Conservation (phyloP, 108 stramenopile genomes). For the Phaeodactylum tricornutum region DNA sequence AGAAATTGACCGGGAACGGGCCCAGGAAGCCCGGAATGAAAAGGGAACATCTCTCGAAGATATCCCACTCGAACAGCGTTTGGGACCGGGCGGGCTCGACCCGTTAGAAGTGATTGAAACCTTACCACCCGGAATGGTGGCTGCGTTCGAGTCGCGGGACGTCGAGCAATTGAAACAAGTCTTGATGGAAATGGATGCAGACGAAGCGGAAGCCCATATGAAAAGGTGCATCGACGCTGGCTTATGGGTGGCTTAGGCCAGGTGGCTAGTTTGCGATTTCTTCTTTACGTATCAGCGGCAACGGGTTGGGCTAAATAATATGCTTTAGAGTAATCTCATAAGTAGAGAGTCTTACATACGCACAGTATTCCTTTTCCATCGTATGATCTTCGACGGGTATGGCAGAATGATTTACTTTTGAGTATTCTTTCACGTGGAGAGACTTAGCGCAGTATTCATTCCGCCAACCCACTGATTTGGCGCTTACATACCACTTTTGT, state of each 20-base stretch:
- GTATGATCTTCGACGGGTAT: no score
- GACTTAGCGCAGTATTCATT: no score
- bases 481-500: no score
- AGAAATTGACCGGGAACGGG: constrained; percentile 84
- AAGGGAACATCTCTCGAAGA: constrained; percentile 35
- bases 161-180: constrained; percentile 71
- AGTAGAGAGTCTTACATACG: no score
- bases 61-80: constrained; percentile 67
- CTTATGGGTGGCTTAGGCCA: constrained; percentile 72
- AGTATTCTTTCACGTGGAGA: no score
- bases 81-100: constrained; percentile 96
- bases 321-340: no score
- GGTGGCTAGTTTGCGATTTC: no score
- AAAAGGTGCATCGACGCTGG: constrained; percentile 90
- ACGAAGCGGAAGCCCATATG: constrained; percentile 93
- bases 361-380: no score
- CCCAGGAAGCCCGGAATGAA: constrained; percentile 31
- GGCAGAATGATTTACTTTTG: no score
- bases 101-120: constrained; percentile 93
- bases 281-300: no score
- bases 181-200: constrained; percentile 56
- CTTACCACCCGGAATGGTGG: constrained; percentile 78
- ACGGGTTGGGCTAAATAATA: no score
- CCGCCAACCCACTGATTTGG: no score
- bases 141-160: constrained; percentile 88